Evolutionary conservation across 306 rosid genomes (phyloP).

Genomic region (Ammopiptanthus mongolicus): DNA sequence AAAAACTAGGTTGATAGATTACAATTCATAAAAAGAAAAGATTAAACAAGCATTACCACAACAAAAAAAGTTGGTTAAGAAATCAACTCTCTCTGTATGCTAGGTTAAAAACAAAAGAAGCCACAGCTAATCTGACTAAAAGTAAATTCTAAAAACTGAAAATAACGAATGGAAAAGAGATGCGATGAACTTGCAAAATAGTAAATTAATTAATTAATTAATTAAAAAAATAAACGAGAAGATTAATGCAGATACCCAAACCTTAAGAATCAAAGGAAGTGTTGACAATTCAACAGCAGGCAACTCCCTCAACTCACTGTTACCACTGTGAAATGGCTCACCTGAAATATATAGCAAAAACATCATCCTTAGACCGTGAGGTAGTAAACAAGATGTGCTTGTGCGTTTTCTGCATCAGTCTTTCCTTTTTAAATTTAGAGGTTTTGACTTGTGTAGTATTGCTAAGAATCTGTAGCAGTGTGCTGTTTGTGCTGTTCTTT

Average conservation of each 20-base stretch:
- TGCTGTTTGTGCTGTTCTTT: too few species aligned
- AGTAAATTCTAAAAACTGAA: background rate
- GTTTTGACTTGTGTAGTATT: too few species aligned
- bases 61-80: background rate
- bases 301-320: constrained; percentile 81
- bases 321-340: constrained; percentile 71
- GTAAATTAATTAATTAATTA: background rate
- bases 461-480: too few species aligned
- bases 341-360: constrained; percentile 37
- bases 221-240: background rate
- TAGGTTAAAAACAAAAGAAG: background rate
- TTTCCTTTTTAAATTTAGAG: too few species aligned
- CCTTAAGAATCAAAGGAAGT: constrained; percentile 87
- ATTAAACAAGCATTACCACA: background rate
- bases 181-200: background rate
- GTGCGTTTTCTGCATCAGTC: too few species aligned
- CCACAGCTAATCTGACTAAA: constrained; percentile 1
- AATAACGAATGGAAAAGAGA: background rate
- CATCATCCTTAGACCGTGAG: constrained; percentile 4
- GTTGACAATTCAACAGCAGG: constrained; percentile 82
- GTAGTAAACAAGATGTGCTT: background rate
- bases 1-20: background rate
- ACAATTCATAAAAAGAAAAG: background rate
- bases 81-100: background rate
- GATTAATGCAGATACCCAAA: constrained; percentile 26